Conservation (phyloP, 202 grass and related monocot species). For the Bolboschoenoplectus hybrid region DNA sequence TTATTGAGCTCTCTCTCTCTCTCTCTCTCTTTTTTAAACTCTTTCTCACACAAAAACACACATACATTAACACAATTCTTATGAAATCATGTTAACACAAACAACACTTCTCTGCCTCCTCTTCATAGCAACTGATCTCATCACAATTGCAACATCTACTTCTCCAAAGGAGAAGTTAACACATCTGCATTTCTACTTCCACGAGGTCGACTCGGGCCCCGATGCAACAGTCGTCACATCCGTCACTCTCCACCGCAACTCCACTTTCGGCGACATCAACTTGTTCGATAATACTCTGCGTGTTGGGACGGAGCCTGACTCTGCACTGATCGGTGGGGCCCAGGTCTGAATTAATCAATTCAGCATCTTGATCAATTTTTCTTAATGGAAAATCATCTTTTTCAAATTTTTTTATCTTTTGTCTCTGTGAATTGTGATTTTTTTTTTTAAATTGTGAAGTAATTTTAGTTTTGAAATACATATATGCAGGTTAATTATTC, state of each 20-base stretch:
- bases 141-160: not conserved
- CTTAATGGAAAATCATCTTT: not conserved
- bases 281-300: constrained; percentile 62
- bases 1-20: not conserved
- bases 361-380: not conserved
- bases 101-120: not conserved
- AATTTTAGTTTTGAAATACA: not conserved
- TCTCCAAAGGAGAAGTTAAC: constrained; percentile 22
- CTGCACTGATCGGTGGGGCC: constrained; percentile 53
- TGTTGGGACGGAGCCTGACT: constrained; percentile 50
- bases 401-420: not conserved
- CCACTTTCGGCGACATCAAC: constrained; percentile 61
- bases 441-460: not conserved
- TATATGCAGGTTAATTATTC: not conserved
- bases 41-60: not conserved
- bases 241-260: constrained; percentile 47
- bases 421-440: not conserved
- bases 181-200: constrained; percentile 75
- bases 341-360: constrained; percentile 29
- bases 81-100: not conserved
- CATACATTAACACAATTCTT: not conserved
- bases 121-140: not conserved
- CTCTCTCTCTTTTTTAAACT: not conserved
- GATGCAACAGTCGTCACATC: constrained; percentile 57
- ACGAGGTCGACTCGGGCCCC: constrained; percentile 54